Conservation (phyloP, 1,284 basidiomycete species). For the Takashimella koratensis region DNA sequence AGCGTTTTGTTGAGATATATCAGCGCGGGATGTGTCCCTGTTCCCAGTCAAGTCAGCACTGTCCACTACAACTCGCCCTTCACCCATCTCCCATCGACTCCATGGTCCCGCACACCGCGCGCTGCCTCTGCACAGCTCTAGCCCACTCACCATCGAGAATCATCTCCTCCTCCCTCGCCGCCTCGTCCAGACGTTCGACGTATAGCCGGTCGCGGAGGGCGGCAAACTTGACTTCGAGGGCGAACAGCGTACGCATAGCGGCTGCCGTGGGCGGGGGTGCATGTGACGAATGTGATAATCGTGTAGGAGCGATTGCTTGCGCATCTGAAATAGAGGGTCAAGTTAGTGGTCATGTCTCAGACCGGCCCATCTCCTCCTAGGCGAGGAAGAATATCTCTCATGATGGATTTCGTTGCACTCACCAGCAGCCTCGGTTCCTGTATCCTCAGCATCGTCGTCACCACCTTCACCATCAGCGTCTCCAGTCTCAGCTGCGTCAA, state of each 20-base stretch:
- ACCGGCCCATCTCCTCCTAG: slow-evolving; percentile 1
- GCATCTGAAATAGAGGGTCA: slow-evolving; percentile 4
- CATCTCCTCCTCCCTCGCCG: slow-evolving; percentile 55
- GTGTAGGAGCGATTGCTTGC: not conserved
- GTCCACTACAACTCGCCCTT: not conserved
- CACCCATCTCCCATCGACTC: too few species aligned
- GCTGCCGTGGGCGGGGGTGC: slow-evolving; percentile 47
- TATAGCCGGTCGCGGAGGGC: slow-evolving; percentile 56
- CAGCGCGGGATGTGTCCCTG: slow-evolving; percentile 55
- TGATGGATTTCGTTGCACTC: not conserved
- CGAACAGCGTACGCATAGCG: slow-evolving; percentile 54
- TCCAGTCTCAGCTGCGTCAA: not conserved
- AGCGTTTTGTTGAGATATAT: slow-evolving; percentile 50
- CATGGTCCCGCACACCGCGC: too few species aligned
- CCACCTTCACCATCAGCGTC: slow-evolving; percentile 1
- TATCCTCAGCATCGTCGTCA: slow-evolving; percentile 4
- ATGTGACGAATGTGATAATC: slow-evolving; percentile 34
- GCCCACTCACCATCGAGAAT: slow-evolving; percentile 52
- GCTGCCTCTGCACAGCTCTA: not conserved
- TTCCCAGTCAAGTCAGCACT: not conserved
- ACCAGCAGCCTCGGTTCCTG: not conserved
- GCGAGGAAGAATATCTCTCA: not conserved
- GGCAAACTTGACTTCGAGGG: slow-evolving; percentile 57
- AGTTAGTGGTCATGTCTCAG: slow-evolving; percentile 1
- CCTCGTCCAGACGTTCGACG: slow-evolving; percentile 56